Evolutionary conservation across 2,329 filamentous ascomycete genomes (phyloP), one percentile per base, ranked within the genome.

Genomic region (Tricladium varicosporioides): DNA sequence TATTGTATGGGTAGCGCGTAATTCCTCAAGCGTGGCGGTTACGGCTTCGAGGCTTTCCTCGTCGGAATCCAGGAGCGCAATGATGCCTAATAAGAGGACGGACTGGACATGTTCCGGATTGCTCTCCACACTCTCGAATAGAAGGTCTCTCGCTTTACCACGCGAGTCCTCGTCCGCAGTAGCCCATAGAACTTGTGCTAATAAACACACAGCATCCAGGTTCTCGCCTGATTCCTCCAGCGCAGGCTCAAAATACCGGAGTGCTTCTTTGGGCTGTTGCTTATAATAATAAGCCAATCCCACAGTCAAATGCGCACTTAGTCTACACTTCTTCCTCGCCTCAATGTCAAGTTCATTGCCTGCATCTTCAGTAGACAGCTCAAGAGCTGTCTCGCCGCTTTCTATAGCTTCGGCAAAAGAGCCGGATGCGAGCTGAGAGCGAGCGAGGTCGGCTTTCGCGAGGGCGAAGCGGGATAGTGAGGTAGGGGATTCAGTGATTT

Each of bases 131-230:
- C 89, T 86, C 13, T 86, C 86, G 67, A 96, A 93, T 0, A 99
- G 80, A 61, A 90, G 83, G 52, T 89, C 85, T 2, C 91, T 83
- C 14, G 93, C 92, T 60, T 89, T 85, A 50, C 87, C 84, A 48
- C 87, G 84, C 54, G 92, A 89, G 0, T 86, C 80, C 5, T 87
- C 83, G 0, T 86, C 85, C 8, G 90, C 92, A 62, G 91, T 91
- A 0, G 92, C 92, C 93, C 94, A 99, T 0, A 97, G 80, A 0
- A 97, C 89, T 72, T 97, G 91, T 0, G 92, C 89, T 11, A 97
- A 79, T 11, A 97, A 79, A 67, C 92, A 97, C 0, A 92, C 86
- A 1, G 93, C 88, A 68, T 97, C 92, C 0, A 92, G 88, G 60
- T 91, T 86, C 40, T 83, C 82, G 31, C 83, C 76, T 1, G 89